Percentiles rank a stretch among this genome's conserved stretches.
Evolutionary conservation across 2,329 filamentous ascomycete genomes (phyloP).

Genomic region (Lachnellula arida): DNA sequence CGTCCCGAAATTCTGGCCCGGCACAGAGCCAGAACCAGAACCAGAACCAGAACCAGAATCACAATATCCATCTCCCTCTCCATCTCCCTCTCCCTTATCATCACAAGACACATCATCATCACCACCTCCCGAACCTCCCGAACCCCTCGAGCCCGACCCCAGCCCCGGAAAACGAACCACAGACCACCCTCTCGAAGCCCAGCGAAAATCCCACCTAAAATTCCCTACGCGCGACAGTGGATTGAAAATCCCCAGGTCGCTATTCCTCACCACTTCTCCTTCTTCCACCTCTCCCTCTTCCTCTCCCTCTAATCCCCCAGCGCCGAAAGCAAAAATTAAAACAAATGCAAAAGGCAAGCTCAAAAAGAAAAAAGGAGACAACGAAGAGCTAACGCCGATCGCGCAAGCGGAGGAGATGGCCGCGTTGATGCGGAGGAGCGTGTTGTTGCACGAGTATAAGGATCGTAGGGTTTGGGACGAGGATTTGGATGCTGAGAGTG

Average conservation of each 20-base stretch:
- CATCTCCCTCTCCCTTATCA: no score
- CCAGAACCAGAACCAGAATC: background rate
- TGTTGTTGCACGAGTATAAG: slow-evolving; percentile 22
- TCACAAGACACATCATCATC: no score
- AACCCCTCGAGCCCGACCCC: background rate
- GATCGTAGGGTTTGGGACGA: slow-evolving; percentile 22
- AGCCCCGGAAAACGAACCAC: slow-evolving; percentile 2
- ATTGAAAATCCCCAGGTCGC: slow-evolving; percentile 21
- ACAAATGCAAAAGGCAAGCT: background rate
- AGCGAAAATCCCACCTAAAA: slow-evolving; percentile 18
- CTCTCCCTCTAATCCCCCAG: background rate
- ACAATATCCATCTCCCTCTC: no score
- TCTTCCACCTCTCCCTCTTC: slow-evolving; percentile 15
- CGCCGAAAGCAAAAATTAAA: background rate
- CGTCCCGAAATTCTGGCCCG: slow-evolving; percentile 22
- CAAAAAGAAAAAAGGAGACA: background rate
- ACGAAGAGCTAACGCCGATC: background rate
- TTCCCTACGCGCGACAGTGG: slow-evolving; percentile 23
- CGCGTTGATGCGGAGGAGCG: slow-evolving; percentile 24
- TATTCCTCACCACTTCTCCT: slow-evolving; percentile 17
- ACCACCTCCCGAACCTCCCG: background rate
- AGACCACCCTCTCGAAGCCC: slow-evolving; percentile 6
- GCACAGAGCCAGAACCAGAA: background rate
- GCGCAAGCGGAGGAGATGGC: slow-evolving; percentile 24
- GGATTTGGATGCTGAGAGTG: slow-evolving; percentile 16